Base-by-base conservation (phyloP, 1,284 basidiomycete species). In the Boletus mariae region DNA sequence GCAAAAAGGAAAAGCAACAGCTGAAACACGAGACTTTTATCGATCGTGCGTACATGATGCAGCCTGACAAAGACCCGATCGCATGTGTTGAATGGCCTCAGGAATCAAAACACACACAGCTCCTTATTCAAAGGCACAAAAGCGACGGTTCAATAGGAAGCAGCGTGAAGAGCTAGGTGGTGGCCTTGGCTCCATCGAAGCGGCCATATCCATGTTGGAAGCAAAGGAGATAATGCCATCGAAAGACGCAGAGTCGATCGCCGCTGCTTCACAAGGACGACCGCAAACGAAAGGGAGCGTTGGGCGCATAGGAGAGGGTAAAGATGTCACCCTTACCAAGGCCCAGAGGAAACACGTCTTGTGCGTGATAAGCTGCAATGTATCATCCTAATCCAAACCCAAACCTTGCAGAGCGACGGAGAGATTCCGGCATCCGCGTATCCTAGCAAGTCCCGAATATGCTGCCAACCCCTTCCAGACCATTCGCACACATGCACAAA, bases 401-500 rank as follows among this genome's bases (percentile, higher is more conserved):
- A 45, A 38, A 25, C 17, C 46, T 53, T 54, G 51, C 66, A 92
- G 90, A 20, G 74, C 84, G 66, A 62, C 77, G 54, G 90, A 93
- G 65, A 79, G 78, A 45, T 69, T 85, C 32, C 79, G 90, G 49
- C 82, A 90, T 54, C 87, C 88, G 7, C 72, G 86, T 55, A 85
- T 93, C 43, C 73, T 89, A 23, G 74, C 81, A 10, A 87, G 86
- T 61, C 75, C 84, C 3, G 77, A 81, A 28, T 93, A 85, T 63
- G 68, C 80, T 7, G 71, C 78, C 29, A 86, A 85, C 63, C 90
- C 91, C 0, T 93, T 92, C 67, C 75, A 83, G 60, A 85, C 88
- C 1, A 87, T 93, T 60, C 83, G 88, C 4, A 85, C 79, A 11
- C 91, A 93, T 67, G 88, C 86, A 1, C 77, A 86, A 66, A 93